A percentile compares a stretch with the other conserved stretches of the same genome.
phyloP scores from a whole-genome alignment of 352 stramenopile genomes.

The Phytophthora litchii region DNA sequence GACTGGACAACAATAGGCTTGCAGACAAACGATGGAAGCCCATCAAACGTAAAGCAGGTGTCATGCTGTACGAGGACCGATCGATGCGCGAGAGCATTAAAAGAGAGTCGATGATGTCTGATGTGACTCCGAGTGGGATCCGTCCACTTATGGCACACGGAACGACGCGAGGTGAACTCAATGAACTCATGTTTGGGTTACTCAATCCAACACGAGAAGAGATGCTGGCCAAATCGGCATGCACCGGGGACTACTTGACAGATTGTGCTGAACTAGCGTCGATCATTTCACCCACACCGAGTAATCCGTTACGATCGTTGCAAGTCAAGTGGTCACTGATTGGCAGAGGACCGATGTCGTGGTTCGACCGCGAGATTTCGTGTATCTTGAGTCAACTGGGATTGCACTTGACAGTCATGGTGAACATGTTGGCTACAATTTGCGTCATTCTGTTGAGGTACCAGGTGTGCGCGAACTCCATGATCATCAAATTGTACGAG shows the following conservation, averaged over 20 bases:
- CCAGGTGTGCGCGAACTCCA: slow-evolving; percentile 37
- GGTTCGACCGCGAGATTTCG: slow-evolving; percentile 44
- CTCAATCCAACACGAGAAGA: slow-evolving; percentile 35
- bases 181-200: slow-evolving; percentile 48
- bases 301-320: slow-evolving; percentile 32
- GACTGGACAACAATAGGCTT: slow-evolving; percentile 21
- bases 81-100: slow-evolving; percentile 24
- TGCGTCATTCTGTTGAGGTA: slow-evolving; percentile 47
- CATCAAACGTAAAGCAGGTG: slow-evolving; percentile 40
- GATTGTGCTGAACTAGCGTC: slow-evolving; percentile 38
- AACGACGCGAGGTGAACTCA: slow-evolving; percentile 40
- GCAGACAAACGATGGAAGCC: slow-evolving; percentile 39
- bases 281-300: slow-evolving; percentile 36
- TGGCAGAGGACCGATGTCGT: slow-evolving; percentile 26
- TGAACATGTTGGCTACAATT: slow-evolving; percentile 44
- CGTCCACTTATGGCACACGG: slow-evolving; percentile 41
- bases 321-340: slow-evolving; percentile 52
- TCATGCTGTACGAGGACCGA: slow-evolving; percentile 41
- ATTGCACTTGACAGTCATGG: slow-evolving; percentile 39
- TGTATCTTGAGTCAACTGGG: slow-evolving; percentile 57
- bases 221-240: slow-evolving; percentile 42
- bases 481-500: slow-evolving; percentile 45
- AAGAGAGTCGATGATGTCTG: slow-evolving; percentile 7
- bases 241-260: slow-evolving; percentile 37
- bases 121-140: slow-evolving; percentile 19